Percentiles rank a stretch among this genome's conserved stretches.
These are phyloP conservation scores for Imleria badia DNA, from an alignment of 768 basidiomycete species.

Conservation along the genomic window DNA sequence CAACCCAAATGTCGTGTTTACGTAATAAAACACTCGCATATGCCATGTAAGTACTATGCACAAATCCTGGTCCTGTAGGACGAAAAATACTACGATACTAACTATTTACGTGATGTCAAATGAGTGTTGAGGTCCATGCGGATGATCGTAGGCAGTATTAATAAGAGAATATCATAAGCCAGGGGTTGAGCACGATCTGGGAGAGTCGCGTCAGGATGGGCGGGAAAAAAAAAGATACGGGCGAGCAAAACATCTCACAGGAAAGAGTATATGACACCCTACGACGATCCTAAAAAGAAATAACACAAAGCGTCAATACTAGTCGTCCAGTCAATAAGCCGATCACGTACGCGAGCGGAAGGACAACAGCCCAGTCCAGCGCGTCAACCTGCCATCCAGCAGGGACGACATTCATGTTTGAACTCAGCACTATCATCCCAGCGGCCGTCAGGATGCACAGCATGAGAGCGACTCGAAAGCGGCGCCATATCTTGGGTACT, in stretches of 20 bases:
- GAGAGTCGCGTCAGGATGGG: constrained; percentile 17
- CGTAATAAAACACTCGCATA: background rate
- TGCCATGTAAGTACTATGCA: too few relatives aligned
- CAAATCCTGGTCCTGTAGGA: too few relatives aligned
- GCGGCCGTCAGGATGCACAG: constrained; percentile 49
- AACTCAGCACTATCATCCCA: constrained; percentile 57
- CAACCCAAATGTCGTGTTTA: constrained; percentile 2
- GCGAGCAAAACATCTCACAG: constrained; percentile 45
- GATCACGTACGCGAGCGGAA: constrained; percentile 60
- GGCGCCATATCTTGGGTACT: constrained; percentile 77
- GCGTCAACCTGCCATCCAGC: constrained; percentile 64
- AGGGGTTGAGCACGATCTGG: constrained; percentile 82
- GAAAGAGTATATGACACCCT: constrained; percentile 70
- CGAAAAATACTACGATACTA: background rate
- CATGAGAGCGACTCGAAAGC: constrained; percentile 67
- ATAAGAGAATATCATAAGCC: constrained; percentile 83
- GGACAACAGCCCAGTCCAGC: constrained; percentile 64
- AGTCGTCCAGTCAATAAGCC: background rate
- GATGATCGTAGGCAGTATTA: constrained; percentile 1
- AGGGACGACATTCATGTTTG: constrained; percentile 47
- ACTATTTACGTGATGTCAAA: background rate
- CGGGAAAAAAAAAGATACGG: constrained; percentile 25
- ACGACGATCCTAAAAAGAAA: constrained; percentile 43
- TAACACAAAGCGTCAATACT: background rate
- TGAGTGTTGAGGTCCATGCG: background rate